Conservation (phyloP, 2,329 filamentous ascomycete genomes). For the Lasiodiplodia hormozganensis region DNA sequence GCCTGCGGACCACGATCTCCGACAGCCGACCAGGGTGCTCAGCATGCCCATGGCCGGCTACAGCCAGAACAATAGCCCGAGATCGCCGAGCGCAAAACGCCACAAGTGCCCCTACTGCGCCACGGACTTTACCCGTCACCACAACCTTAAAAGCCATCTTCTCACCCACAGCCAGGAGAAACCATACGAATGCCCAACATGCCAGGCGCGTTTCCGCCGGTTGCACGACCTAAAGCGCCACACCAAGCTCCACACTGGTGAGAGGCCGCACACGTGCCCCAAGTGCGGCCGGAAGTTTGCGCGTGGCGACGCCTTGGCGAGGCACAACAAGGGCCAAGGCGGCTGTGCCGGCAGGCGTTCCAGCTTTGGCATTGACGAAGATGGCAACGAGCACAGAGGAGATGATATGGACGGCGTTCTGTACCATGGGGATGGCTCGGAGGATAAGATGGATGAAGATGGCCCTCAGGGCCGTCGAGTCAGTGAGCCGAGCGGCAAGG, state of each 20-base stretch:
- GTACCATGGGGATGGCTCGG: slow-evolving; percentile 62
- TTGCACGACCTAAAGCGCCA: slow-evolving; percentile 96
- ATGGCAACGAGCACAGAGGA: slow-evolving; percentile 56
- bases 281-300: slow-evolving; percentile 96
- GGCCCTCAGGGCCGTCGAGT: slow-evolving; percentile 60
- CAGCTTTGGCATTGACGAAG: slow-evolving; percentile 83
- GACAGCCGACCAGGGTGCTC: slow-evolving; percentile 62
- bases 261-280: slow-evolving; percentile 91
- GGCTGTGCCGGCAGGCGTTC: slow-evolving; percentile 91
- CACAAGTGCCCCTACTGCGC: slow-evolving; percentile 97
- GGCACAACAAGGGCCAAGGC: slow-evolving; percentile 94
- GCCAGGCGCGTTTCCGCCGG: slow-evolving; percentile 87
- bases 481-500: slow-evolving; percentile 76
- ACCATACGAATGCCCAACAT: slow-evolving; percentile 93
- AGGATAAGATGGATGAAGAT: slow-evolving; percentile 65
- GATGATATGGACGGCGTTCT: slow-evolving; percentile 71
- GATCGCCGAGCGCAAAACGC: slow-evolving; percentile 81
- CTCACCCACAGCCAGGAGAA: slow-evolving; percentile 99
- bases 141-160: slow-evolving; percentile 96
- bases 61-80: slow-evolving; percentile 62
- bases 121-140: slow-evolving; percentile 95
- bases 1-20: slow-evolving; percentile 54
- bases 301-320: slow-evolving; percentile 89
- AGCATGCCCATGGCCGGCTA: slow-evolving; percentile 65
- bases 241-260: slow-evolving; percentile 94